Conservation (phyloP, 108 stramenopile species). For the Conticribra guillardii region DNA sequence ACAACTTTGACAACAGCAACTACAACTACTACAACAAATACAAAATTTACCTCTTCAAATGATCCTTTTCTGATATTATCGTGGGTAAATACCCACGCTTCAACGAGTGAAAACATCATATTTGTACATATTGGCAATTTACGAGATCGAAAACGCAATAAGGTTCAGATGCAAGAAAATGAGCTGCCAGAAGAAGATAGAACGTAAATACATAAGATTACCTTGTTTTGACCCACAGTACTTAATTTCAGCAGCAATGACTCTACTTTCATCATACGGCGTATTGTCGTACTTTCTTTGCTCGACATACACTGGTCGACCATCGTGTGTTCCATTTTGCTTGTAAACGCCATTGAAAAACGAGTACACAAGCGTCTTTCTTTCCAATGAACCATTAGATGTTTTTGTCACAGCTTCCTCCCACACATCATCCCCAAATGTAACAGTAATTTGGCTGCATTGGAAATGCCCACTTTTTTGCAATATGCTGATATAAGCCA, state of each 20-base stretch:
- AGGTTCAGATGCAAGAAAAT: too few relatives aligned
- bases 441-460: slow-evolving; percentile 12
- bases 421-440: slow-evolving; percentile 34
- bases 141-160: too few relatives aligned
- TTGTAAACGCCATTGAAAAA: slow-evolving; percentile 46
- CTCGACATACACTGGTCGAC: slow-evolving; percentile 26
- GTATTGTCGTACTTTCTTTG: slow-evolving; percentile 23
- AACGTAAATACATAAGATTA: too few relatives aligned
- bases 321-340: slow-evolving; percentile 20
- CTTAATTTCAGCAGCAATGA: slow-evolving; percentile 28
- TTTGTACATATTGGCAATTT: too few relatives aligned
- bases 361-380: slow-evolving; percentile 4
- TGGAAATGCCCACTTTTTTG: slow-evolving; percentile 19
- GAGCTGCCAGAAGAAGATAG: too few relatives aligned
- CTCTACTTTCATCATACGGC: slow-evolving; percentile 3
- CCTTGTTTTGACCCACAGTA: slow-evolving; percentile 29
- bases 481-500: slow-evolving; percentile 11
- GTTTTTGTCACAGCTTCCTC: slow-evolving; percentile 17
- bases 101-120: too few relatives aligned
- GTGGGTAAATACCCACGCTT: slow-evolving; percentile 39
- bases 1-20: background rate
- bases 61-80: slow-evolving; percentile 8
- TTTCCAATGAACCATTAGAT: background rate
- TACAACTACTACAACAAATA: background rate
- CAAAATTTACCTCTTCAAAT: background rate